Percentiles rank a stretch among this genome's conserved stretches.
These are phyloP conservation scores for Moringa oleifera DNA, from an alignment of 345 rosid genomes.

Conservation along the genomic window DNA sequence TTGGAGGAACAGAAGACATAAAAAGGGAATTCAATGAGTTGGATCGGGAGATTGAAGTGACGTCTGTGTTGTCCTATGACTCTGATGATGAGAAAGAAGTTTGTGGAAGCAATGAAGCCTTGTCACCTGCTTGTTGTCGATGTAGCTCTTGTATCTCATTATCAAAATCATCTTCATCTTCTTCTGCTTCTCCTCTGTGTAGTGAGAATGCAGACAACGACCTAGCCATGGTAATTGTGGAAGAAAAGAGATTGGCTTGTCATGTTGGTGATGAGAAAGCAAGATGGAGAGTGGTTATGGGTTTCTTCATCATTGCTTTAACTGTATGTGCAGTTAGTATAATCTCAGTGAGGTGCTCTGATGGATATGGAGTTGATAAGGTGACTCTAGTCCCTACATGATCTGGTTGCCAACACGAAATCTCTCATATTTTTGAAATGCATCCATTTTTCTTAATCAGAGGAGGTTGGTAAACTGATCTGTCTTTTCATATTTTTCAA, in stretches of 20 bases:
- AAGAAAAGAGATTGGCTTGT: background rate
- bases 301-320: conserved; percentile 15
- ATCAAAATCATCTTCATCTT: background rate
- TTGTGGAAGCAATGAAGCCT: background rate
- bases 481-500: background rate
- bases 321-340: conserved; percentile 10
- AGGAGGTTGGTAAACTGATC: background rate
- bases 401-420: background rate
- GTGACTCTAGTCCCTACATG: conserved; percentile 36
- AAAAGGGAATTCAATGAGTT: conserved; percentile 5
- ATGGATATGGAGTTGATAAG: conserved; percentile 10
- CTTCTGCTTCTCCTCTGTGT: background rate
- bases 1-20: conserved; percentile 16
- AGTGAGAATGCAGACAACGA: background rate
- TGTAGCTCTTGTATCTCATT: background rate
- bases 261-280: background rate
- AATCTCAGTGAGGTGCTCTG: conserved; percentile 10
- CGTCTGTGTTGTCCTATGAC: conserved; percentile 21
- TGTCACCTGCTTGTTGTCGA: background rate
- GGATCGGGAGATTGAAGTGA: conserved; percentile 20
- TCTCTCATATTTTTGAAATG: background rate
- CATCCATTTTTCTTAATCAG: background rate
- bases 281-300: conserved; percentile 2
- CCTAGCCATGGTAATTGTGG: background rate
- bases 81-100: conserved; percentile 12